These are phyloP conservation scores for Sarocladium kiliense DNA, from an alignment of 2,329 filamentous ascomycete genomes.

Conservation along the genomic window DNA sequence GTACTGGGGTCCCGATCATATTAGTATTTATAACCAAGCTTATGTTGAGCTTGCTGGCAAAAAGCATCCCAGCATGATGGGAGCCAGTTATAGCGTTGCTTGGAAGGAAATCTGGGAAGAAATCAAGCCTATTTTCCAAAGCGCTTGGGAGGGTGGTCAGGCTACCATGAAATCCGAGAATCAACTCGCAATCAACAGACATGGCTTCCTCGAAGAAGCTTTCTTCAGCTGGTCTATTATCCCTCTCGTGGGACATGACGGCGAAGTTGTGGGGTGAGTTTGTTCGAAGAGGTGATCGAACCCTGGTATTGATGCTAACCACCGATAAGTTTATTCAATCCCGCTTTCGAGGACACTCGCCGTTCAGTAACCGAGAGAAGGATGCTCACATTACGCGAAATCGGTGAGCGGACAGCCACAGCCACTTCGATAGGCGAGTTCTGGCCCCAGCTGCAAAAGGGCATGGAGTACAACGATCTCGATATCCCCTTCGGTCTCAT, in stretches of 20 bases:
- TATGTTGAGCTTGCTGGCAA: conserved; percentile 67
- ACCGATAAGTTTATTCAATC: conserved; percentile 76
- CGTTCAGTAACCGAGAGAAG: conserved; percentile 73
- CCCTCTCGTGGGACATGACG: conserved; percentile 69
- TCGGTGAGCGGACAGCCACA: conserved; percentile 68
- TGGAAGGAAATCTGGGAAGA: conserved; percentile 74
- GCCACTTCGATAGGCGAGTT: conserved; percentile 70
- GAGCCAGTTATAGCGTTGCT: conserved; percentile 59
- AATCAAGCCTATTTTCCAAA: conserved; percentile 62
- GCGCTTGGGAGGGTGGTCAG: conserved; percentile 64
- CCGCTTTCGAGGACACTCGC: conserved; percentile 75
- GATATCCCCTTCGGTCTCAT: conserved; percentile 74
- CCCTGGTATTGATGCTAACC: too few species aligned
- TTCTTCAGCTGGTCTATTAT: conserved; percentile 83
- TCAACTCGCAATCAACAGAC: conserved; percentile 64
- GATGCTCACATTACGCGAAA: conserved; percentile 73
- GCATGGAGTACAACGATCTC: conserved; percentile 67
- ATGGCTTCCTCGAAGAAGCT: conserved; percentile 68
- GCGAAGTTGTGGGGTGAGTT: conserved; percentile 68
- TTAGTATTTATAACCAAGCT: conserved; percentile 68
- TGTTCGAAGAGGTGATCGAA: too few species aligned
- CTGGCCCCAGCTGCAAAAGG: conserved; percentile 65
- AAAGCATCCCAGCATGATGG: conserved; percentile 75
- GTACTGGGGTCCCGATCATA: conserved; percentile 71
- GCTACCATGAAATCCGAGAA: conserved; percentile 84